Base-by-base conservation (phyloP, 495 filamentous ascomycete species). In the Penicillium soppii region DNA sequence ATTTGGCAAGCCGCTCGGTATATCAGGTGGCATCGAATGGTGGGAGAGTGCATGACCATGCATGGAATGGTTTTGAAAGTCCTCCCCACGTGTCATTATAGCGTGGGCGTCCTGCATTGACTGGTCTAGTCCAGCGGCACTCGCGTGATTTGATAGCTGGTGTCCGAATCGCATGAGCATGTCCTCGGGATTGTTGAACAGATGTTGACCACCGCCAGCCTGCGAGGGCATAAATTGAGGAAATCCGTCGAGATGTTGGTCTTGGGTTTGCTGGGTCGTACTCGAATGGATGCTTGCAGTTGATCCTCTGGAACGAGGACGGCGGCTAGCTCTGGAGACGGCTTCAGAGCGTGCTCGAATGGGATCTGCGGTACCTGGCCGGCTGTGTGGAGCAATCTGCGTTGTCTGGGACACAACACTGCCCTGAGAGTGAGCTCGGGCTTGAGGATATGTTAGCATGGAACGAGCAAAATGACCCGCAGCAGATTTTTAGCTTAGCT, bases 261-360 rank as follows among this genome's bases (percentile, higher is more conserved):
- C 84, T 22, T 87, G 73, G 33, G 79, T 80, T 38, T 86, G 78
- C 54, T 88, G 87, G 26, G 85, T 87, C 6, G 79, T 75, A 61
- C 76, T 79, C 55, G 85, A 91, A 53, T 85, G 87, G 12, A 85
- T 81, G 44, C 89, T 92, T n/a, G 89, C 83, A 4, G 90, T 94
- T 37, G 91, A 96, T 32, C 87, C 90, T 70, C 89, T 77, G 23
- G 91, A 96, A 26, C 82, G 75, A 45, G 88, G 80, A 37, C 88
- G 81, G 61, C 82, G 86, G 59, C 77, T 78, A 50, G 82, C 80
- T 42, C 75, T 75, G 2, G 84, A 86, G 23, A 74, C 74, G 16
- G 81, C 84, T 62, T 77, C 81, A 3, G 84, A 86, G 15, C 84
- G 79, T 41, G 79, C 77, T 51, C 84, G 66, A 59, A 73, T 58